phyloP scores from a whole-genome alignment of 1,139 yeast genomes.

The Taphrina communis region DNA sequence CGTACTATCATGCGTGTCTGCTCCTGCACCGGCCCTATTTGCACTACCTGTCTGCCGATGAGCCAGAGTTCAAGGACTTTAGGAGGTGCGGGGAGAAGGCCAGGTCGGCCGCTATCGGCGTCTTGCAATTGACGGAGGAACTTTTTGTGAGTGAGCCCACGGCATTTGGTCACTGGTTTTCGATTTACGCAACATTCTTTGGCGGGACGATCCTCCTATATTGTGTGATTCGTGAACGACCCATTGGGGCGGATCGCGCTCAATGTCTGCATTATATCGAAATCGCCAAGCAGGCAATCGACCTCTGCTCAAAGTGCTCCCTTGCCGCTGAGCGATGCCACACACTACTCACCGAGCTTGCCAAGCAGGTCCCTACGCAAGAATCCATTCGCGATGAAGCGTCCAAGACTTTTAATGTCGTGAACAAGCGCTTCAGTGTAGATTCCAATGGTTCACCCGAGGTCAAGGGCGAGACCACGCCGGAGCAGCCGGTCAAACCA shows the following conservation, averaged over 20 bases:
- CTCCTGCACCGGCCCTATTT: constrained; percentile 89
- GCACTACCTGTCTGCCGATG: constrained; percentile 70
- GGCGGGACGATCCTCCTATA: constrained; percentile 86
- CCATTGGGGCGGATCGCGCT: constrained; percentile 19
- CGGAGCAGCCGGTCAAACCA: neutral
- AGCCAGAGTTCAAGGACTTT: constrained; percentile 64
- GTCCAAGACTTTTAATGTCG: constrained; percentile 2
- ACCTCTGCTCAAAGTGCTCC: constrained; percentile 22
- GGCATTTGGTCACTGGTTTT: constrained; percentile 91
- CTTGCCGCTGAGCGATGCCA: constrained; percentile 45
- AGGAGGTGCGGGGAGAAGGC: constrained; percentile 74
- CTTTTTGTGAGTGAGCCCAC: constrained; percentile 75
- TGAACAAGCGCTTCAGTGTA: constrained; percentile 7
- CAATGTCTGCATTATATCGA: constrained; percentile 33
- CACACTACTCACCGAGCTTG: constrained; percentile 48
- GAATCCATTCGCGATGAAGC: constrained; percentile 18
- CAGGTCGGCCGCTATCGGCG: constrained; percentile 75
- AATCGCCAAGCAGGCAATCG: constrained; percentile 33
- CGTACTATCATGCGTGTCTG: constrained; percentile 82
- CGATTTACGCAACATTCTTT: constrained; percentile 88
- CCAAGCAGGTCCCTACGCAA: constrained; percentile 45
- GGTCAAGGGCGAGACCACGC: neutral
- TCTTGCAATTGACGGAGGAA: constrained; percentile 80
- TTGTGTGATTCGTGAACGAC: constrained; percentile 56
- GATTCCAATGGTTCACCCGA: neutral